Conservation (phyloP, 805 yeast genomes). For the Wickerhamiella lipophila region DNA sequence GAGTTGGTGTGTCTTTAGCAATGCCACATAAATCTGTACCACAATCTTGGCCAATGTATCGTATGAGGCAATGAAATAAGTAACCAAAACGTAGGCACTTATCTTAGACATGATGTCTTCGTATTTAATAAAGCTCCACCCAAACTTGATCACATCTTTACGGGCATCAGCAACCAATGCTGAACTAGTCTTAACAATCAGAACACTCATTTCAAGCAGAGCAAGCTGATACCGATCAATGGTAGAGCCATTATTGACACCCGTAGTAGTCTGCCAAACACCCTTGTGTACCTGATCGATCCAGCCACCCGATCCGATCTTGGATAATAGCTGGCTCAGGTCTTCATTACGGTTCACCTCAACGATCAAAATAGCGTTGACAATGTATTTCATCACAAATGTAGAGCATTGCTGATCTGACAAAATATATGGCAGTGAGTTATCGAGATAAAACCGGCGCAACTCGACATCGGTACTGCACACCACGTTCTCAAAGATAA, state of each 20-base stretch:
- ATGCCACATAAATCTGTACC: conserved; percentile 82
- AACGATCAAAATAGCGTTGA: conserved; percentile 51
- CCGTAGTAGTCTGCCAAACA: conserved; percentile 54
- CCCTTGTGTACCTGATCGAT: conserved; percentile 45
- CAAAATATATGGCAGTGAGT: conserved; percentile 37
- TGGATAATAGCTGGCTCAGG: conserved; percentile 36
- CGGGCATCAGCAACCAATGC: conserved; percentile 43
- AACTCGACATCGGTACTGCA: conserved; percentile 35
- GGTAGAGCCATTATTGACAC: conserved; percentile 22
- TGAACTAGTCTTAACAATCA: conserved; percentile 59
- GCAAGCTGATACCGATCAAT: conserved; percentile 64
- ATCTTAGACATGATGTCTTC: conserved; percentile 85
- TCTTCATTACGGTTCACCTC: conserved; percentile 43
- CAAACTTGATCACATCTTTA: conserved; percentile 81
- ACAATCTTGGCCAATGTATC: conserved; percentile 84
- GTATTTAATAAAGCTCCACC: conserved; percentile 83
- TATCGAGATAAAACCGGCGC: conserved; percentile 41
- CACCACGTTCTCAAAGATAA: conserved; percentile 45
- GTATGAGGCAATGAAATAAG: conserved; percentile 72
- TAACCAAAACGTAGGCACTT: conserved; percentile 80
- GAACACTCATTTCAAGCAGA: conserved; percentile 66
- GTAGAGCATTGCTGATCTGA: conserved; percentile 31
- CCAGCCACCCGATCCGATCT: conserved; percentile 39
- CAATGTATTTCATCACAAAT: conserved; percentile 46
- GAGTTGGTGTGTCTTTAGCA: conserved; percentile 68